Percentiles rank a stretch among this genome's conserved stretches.
Evolutionary conservation across 306 rosid species (phyloP).

Genomic region (Quercus wislizeni): DNA sequence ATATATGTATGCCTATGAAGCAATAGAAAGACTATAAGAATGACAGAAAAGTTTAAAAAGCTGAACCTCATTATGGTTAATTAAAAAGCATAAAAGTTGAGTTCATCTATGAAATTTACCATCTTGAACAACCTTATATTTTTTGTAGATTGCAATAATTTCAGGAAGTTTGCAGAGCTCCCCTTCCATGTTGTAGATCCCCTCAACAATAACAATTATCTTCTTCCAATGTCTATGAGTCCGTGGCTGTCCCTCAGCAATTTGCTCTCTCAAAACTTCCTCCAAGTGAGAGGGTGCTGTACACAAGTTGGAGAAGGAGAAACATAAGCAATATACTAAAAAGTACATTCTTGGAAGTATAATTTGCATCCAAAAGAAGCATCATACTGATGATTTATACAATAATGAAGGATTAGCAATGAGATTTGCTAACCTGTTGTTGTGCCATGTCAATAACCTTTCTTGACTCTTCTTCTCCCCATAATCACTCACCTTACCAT

Average conservation of each 20-base stretch:
- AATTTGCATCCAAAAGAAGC: too few species aligned
- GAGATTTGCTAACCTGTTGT: too few species aligned
- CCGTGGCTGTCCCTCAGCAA: conserved; percentile 91
- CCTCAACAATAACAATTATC: conserved; percentile 81
- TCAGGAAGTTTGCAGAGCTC: conserved; percentile 92
- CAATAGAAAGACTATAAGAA: not conserved
- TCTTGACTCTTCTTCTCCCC: too few species aligned
- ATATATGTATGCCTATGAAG: conserved; percentile 56
- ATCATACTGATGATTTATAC: not conserved
- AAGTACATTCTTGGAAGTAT: not conserved
- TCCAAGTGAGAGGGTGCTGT: conserved; percentile 80
- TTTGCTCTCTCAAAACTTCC: conserved; percentile 80
- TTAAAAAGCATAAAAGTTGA: not conserved
- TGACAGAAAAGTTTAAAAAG: not conserved
- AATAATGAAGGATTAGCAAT: too few species aligned
- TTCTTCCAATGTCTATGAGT: conserved; percentile 94
- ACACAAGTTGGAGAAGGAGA: not conserved
- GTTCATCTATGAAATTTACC: not conserved
- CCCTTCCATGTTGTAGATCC: conserved; percentile 94
- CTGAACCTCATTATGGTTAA: too few species aligned
- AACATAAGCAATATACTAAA: not conserved
- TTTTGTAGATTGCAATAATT: conserved; percentile 75
- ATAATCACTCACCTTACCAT: too few species aligned
- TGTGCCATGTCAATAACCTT: too few species aligned
- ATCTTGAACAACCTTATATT: conserved; percentile 51